Evolutionary conservation across 257 asterid species (phyloP).

Genomic region (Petrea volubilis): DNA sequence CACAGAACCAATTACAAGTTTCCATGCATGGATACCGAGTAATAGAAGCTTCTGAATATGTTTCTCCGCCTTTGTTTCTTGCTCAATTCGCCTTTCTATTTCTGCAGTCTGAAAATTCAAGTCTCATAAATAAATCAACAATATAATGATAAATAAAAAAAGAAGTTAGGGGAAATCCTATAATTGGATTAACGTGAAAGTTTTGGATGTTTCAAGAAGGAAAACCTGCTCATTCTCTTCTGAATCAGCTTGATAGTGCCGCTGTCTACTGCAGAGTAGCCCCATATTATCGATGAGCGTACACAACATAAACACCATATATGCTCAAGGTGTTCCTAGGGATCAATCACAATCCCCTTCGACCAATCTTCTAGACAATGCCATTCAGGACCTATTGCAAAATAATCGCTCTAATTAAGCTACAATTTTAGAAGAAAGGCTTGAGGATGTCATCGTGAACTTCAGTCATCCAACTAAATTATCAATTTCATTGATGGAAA

Average conservation of each 20-base stretch:
- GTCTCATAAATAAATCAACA: background rate
- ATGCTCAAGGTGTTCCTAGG: conserved; percentile 36
- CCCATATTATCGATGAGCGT: conserved; percentile 66
- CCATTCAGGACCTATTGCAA: conserved; percentile 37
- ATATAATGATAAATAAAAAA: background rate
- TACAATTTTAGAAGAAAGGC: background rate
- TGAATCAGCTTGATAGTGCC: conserved; percentile 62
- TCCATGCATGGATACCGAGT: conserved; percentile 60
- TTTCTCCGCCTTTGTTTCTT: conserved; percentile 93
- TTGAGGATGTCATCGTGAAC: background rate
- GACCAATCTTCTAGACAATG: conserved; percentile 22
- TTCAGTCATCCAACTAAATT: background rate
- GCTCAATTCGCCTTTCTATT: conserved; percentile 95
- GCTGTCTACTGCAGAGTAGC: conserved; percentile 88
- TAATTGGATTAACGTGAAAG: background rate
- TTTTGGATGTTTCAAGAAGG: conserved; percentile 8
- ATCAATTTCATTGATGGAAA: background rate
- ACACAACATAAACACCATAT: conserved; percentile 46
- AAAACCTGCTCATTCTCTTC: conserved; percentile 89
- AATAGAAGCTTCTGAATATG: conserved; percentile 95
- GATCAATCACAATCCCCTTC: conserved; percentile 36
- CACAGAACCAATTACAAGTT: conserved; percentile 18
- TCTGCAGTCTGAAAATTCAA: conserved; percentile 75
- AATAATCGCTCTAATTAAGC: conserved; percentile 1
- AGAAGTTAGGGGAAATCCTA: background rate